These are phyloP conservation scores for Grosmannia serpens DNA, from an alignment of 2,329 filamentous ascomycete genomes.

Conservation along the genomic window DNA sequence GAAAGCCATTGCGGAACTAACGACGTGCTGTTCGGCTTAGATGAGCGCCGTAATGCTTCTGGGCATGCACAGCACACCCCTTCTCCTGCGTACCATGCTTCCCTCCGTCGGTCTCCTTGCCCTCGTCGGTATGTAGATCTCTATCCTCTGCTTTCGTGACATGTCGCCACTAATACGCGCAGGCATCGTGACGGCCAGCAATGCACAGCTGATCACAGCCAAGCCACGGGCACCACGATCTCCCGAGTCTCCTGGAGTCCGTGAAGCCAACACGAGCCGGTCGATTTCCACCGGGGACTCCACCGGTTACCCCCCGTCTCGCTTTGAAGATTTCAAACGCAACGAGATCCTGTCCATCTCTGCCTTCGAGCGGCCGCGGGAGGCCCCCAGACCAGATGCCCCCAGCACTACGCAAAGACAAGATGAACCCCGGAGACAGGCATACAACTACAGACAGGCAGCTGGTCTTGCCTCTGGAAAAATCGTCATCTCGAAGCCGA, in stretches of 20 bases:
- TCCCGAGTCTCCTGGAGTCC: constrained; percentile 27
- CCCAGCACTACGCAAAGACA: background rate
- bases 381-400: constrained; percentile 11
- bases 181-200: constrained; percentile 30
- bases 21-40: constrained; percentile 19
- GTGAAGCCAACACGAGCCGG: constrained; percentile 23
- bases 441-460: constrained; percentile 8
- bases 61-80: constrained; percentile 29
- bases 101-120: constrained; percentile 38
- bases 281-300: constrained; percentile 31
- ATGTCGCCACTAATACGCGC: background rate
- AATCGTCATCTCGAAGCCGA: constrained; percentile 37
- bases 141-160: background rate
- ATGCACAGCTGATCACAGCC: constrained; percentile 20
- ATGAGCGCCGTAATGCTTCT: constrained; percentile 40
- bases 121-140: constrained; percentile 29
- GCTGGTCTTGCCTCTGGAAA: constrained; percentile 20
- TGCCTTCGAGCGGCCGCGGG: constrained; percentile 23
- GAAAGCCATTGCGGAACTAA: background rate
- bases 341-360: constrained; percentile 25
- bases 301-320: constrained; percentile 29
- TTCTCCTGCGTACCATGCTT: constrained; percentile 36
- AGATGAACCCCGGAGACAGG: background rate
- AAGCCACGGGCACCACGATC: constrained; percentile 18
- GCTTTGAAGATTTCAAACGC: constrained; percentile 37